Base-by-base conservation (phyloP, 768 basidiomycete genomes). In the Phaeotremella skinneri region DNA sequence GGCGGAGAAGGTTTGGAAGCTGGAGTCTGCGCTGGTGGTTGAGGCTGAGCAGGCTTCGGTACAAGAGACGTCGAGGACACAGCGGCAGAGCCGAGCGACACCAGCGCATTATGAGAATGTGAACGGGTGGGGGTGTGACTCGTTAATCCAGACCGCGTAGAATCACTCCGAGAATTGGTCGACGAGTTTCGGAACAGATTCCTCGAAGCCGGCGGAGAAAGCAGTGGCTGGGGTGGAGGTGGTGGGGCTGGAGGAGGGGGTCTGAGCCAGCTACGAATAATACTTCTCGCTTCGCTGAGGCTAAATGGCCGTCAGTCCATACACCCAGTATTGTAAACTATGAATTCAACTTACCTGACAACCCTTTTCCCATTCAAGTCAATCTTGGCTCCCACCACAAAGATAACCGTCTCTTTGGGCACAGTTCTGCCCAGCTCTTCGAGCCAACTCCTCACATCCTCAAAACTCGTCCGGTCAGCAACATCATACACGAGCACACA, bases 401-500 rank as follows among this genome's bases (percentile, higher is more conserved):
- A 70, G 47, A 74, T 71, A 7, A 71, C 62, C 1, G 69, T 74
- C 54, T 74, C 72, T 50, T 70, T 71, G 11, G 69, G 64, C 11
- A 74, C 67, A 2, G 67, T 71, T 61, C 61, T 57, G 1, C 62
- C 55, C 47, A 74, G 42, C 56, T 74, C 72, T 39, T 71, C 72
- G 32, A 74, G 54, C 72, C 69, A 71, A 23, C 64, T 68, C 34
- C 64, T 27, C 0, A 74, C 69, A 58, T 71, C 72, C 14, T 67
- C 63, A 47, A 74, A 74, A 39, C 67, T 71, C 49, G 62, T 61
- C 41, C 62, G 50, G 52, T 69, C 62, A 31, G 67, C 61, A n/a
- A 69, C 64, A 50, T 74, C 72, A 41, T 74, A 74, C 1, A 74
- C 69, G 31, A 74, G 55, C 2, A 74, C 59, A 48, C 69, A 70